phyloP scores from a whole-genome alignment of 495 filamentous ascomycete genomes.

The Tuber microsphaerosporum region DNA sequence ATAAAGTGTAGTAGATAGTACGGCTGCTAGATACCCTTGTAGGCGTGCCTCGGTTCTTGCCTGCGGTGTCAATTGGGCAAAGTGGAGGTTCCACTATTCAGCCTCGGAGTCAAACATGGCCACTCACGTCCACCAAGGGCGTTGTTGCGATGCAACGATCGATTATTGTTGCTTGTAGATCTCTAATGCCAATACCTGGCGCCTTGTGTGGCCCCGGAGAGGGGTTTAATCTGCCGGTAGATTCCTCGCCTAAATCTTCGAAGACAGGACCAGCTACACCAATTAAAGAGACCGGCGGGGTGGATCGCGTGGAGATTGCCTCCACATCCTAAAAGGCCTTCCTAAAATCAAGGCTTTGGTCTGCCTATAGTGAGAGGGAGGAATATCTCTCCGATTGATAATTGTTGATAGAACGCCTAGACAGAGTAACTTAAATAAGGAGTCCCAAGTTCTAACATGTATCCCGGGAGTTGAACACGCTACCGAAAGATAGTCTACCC shows the following conservation, averaged over 20 bases:
- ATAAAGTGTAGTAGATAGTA: not conserved
- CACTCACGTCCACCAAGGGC: not conserved
- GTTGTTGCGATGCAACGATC: not conserved
- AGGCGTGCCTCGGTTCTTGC: not conserved
- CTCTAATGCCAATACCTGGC: not conserved
- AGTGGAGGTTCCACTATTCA: not conserved
- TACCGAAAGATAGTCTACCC: not conserved
- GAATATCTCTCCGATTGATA: not conserved
- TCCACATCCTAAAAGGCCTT: not conserved
- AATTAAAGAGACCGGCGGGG: not conserved
- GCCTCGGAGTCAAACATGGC: not conserved
- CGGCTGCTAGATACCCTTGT: not conserved
- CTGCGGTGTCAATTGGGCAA: not conserved
- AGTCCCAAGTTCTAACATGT: not conserved
- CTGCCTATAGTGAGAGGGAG: not conserved
- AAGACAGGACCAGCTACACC: not conserved
- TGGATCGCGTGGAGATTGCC: not conserved
- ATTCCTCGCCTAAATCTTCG: not conserved
- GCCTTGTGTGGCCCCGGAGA: not conserved
- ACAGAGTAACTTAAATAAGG: not conserved
- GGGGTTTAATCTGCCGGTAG: not conserved
- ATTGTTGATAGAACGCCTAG: not conserved
- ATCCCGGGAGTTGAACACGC: not conserved
- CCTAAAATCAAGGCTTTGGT: not conserved
- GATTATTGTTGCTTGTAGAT: not conserved